phyloP scores from a whole-genome alignment of 352 stramenopile species.

The Globisporangium spinosum region DNA sequence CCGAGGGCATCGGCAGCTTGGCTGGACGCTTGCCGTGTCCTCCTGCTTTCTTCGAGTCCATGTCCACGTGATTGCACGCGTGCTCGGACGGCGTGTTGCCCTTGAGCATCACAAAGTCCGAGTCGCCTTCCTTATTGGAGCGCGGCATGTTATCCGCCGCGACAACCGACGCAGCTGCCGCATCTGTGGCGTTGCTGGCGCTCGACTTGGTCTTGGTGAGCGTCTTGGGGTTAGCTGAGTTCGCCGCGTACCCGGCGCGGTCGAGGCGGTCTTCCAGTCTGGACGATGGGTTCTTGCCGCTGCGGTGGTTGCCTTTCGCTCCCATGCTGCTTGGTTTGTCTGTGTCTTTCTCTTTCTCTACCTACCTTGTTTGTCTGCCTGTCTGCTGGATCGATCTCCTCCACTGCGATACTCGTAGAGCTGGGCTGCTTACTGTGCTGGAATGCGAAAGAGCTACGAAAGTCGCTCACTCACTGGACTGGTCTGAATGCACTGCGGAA shows the following conservation, averaged over 20 bases:
- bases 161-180: neutral
- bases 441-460: neutral
- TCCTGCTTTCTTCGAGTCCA: conserved; percentile 5
- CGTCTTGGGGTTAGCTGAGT: neutral
- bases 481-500: neutral
- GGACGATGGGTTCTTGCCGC: neutral
- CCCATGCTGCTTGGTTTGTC: neutral
- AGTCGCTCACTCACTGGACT: neutral
- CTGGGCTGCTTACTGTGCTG: neutral
- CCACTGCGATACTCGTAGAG: neutral
- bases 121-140: conserved; percentile 18
- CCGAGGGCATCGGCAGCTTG: conserved; percentile 21
- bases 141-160: conserved; percentile 15
- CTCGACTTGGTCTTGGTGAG: conserved; percentile 9
- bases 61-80: conserved; percentile 14
- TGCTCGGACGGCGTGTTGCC: conserved; percentile 29
- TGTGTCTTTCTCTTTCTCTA: neutral
- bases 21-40: neutral
- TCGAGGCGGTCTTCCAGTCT: conserved; percentile 12
- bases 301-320: conserved; percentile 9
- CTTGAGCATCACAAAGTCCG: conserved; percentile 18
- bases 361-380: neutral
- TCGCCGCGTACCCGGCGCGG: conserved; percentile 9
- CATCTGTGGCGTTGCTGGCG: neutral
- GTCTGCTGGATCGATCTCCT: neutral